Evolutionary conservation across 306 rosid species (phyloP), one percentile per base, ranked within the genome.

Genomic region (Parietaria judaica): DNA sequence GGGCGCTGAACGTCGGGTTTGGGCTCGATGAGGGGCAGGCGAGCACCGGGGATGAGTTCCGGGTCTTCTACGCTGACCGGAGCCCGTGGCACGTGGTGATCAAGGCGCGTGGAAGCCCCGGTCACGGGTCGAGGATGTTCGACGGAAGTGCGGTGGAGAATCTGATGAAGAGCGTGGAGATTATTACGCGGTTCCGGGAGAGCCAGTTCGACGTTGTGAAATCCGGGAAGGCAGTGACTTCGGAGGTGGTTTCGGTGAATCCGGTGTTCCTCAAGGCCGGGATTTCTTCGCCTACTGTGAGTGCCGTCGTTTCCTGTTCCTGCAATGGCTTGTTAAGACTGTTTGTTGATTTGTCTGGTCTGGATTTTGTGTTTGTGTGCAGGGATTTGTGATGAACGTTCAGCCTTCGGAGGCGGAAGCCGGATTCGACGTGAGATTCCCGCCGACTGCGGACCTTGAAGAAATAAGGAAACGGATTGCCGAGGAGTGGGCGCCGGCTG

Each of bases 391-490:
- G 55, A 92, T 92, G 98, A 92, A 92, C 56, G 76, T 88, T 79
- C 98, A 88, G 60, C 94, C 98, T 59, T 92, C 95, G 0, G 94
- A 82, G 72, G 98, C 95, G 1, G 98, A 88, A 36, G 98, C 96
- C 8, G 95, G 96, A 14, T 91, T 91, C 54, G 79, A 91, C 70
- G 61, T 88, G 38, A 73, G 96, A 69, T 31, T 91, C 60, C 85
- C 98, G 11, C 95, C 98, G 0, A 78, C 82, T 0, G 76, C 79
- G 0, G 84, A 88, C 67, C 88, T 84, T 3, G 94, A 83, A 38
- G 79, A 71, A 58, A 46, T 92, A 64, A 86, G 72, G 68, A 75
- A 82, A 77, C 79, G 78, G 68, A 84, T 86, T 69, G 77, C 85
- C 0, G 75, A 68, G 39, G 98, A 92, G 76, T 92, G 98, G 98